Evolutionary conservation across 2,329 filamentous ascomycete genomes (phyloP).

Genomic region (Botryotinia globosa): DNA sequence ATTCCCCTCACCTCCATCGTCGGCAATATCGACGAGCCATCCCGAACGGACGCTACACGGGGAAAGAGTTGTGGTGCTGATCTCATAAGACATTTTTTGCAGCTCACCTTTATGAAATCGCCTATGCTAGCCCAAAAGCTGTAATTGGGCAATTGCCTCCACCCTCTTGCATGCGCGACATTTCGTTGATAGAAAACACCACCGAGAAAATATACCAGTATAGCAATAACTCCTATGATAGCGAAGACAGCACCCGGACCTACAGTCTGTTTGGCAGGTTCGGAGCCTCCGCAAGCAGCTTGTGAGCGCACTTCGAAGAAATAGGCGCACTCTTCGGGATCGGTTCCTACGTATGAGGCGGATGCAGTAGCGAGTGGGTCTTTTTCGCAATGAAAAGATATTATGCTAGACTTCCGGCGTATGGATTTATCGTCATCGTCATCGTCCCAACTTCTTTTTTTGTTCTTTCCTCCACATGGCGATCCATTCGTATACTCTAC

Average conservation of each 20-base stretch:
- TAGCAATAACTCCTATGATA: constrained; percentile 73
- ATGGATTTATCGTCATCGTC: constrained; percentile 34
- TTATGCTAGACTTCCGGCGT: constrained; percentile 74
- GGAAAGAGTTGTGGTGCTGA: constrained; percentile 33
- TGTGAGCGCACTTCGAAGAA: constrained; percentile 89
- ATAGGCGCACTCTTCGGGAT: constrained; percentile 89
- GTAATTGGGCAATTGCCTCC: constrained; percentile 94
- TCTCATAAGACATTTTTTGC: constrained; percentile 34
- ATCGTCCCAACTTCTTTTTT: constrained; percentile 38
- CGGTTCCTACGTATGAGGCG: constrained; percentile 77
- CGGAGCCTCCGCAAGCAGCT: constrained; percentile 70
- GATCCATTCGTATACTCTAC: constrained; percentile 76
- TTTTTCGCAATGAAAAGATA: constrained; percentile 90
- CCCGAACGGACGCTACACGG: constrained; percentile 35
- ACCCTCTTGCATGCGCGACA: constrained; percentile 89
- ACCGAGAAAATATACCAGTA: constrained; percentile 85
- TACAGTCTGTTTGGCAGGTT: constrained; percentile 69
- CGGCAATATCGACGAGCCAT: constrained; percentile 35
- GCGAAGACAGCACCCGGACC: constrained; percentile 77
- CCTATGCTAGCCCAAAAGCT: constrained; percentile 86
- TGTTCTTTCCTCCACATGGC: constrained; percentile 57
- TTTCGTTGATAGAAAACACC: constrained; percentile 95
- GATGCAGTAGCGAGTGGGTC: constrained; percentile 69
- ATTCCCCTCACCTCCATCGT: constrained; percentile 36
- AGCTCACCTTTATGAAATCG: constrained; percentile 73